These are phyloP conservation scores for Cokeromyces recurvatus DNA, from an alignment of 371 early-diverging fungal species.

Conservation along the genomic window DNA sequence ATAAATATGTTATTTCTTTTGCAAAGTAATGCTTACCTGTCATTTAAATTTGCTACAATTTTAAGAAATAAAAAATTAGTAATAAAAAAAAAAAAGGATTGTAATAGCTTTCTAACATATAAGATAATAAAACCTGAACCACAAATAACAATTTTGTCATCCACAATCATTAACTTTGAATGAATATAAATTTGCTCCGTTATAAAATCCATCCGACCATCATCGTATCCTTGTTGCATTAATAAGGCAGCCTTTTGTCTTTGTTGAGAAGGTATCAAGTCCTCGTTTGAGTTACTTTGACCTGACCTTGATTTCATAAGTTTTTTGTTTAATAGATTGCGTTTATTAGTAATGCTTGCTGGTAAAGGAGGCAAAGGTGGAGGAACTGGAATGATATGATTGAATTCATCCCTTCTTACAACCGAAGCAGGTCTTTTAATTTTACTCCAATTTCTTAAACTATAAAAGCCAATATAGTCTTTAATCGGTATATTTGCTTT, in stretches of 20 bases:
- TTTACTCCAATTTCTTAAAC: conserved; percentile 68
- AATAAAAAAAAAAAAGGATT: too few species aligned
- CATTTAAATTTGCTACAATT: conserved; percentile 41
- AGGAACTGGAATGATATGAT: too few species aligned
- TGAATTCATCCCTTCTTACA: too few species aligned
- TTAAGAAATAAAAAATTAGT: neutral
- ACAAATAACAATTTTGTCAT: conserved; percentile 66
- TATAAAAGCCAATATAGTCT: conserved; percentile 76
- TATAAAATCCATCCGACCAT: conserved; percentile 34
- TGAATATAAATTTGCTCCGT: conserved; percentile 86
- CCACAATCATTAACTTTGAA: conserved; percentile 82
- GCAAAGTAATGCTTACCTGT: conserved; percentile 26
- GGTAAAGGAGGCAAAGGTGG: neutral
- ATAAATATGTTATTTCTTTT: too few species aligned
- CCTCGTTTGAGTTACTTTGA: conserved; percentile 7
- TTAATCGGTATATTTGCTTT: conserved; percentile 60
- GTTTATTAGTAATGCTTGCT: neutral
- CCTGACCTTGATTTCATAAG: neutral
- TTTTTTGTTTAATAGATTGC: neutral
- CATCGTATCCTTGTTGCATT: conserved; percentile 4
- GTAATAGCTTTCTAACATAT: too few species aligned
- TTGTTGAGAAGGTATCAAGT: neutral
- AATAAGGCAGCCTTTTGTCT: neutral
- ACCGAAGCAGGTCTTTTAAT: too few species aligned
- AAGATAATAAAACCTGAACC: conserved; percentile 43